Base-by-base conservation (phyloP, 129 eudicot species). In the Artemisia annua region DNA sequence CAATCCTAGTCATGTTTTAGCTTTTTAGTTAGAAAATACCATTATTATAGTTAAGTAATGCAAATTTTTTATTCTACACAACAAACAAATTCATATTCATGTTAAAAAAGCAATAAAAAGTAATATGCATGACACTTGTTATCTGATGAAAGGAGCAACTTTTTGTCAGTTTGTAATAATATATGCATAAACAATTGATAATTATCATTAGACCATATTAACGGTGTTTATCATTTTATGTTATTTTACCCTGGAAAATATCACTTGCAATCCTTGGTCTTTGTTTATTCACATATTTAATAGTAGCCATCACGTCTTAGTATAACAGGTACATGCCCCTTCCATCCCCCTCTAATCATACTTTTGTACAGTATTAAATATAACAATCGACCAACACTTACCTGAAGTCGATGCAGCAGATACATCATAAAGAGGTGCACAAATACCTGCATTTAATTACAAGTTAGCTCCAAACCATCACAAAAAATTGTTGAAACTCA, bases 351-450 rank as follows among this genome's bases (percentile, higher is more conserved):
- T 35, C 8, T 35, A 35, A 5, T 35, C 1, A 1, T 35, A 35
- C 8, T 35, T 35, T 35, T 1, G 35, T 48, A 26, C 51, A 57
- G 44, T 57, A 51, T n/a, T 49, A 32, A 32, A 52, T 16, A 13
- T 14, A 49, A 16, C 49, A 64, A 20, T 3, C 62, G 66, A 53
- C 54, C 17, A 32, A 50, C 56, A 5, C 74, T 50, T 90, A 95
- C 99, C 99, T 95, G 99, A 80, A 95, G 97, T 20, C 96, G 91
- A 85, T 95, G 99, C 80, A 95, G 67, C 65, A 95, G 89, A 86
- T 88, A 88, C 99, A 95, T 95, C 94, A 95, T 82, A 84, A 95
- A 95, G 64, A 95, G 92, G 80, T 95, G 99, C 80, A 95, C 97
- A 69, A 95, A 95, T 22, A 95, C 95, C 99, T 95, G 99, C 57